Evolutionary conservation across 805 yeast species (phyloP), one percentile per base, ranked within the genome.

Genomic region (Ogataea haglerorum): DNA sequence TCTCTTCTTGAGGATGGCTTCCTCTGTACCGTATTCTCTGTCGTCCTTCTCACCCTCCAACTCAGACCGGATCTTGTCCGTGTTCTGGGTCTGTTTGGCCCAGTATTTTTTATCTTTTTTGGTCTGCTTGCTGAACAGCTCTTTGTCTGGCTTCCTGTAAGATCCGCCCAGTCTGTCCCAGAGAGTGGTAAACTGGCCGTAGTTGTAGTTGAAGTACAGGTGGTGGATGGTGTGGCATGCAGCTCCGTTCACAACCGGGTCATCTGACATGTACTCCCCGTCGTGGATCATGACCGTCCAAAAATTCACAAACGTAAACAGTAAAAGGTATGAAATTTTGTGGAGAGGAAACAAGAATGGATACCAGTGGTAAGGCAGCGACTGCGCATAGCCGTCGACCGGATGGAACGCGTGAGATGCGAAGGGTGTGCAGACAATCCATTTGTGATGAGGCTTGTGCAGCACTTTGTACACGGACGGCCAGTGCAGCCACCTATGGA

Each of bases 211-310:
- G 79, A 93, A 93, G 69, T 93, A 93, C 54, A 93, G 69, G 62
- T 93, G 99, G 67, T 93, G 99, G 34, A 91, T 81, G 1, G 99
- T 90, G 69, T 93, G 99, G 66, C 98, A 91, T 5, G 99, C 99
- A 13, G 98, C 90, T 56, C 99, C 99, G 65, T 93, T 93, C 51
- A 93, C 84, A 43, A 88, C 76, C 6, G 97, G 96, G 63, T 89
- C 95, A 64, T 87, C 85, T 31, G 96, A 85, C 72, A 91, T 64
- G 65, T 89, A 93, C 62, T 90, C 93, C 51, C 99, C 99, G 60
- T 93, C 99, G 66, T 93, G 99, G 60, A 93, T 93, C 93, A 91
- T 85, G 30, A 93, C 95, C 10, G 99, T 87, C 99, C 99, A 93
- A 63, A 91, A 82, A 67, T 93, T 91, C 50, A 93, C 96, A 66